Conservation (phyloP, 1,139 yeast species). For the Yamadazyma kanchanaburiensis region DNA sequence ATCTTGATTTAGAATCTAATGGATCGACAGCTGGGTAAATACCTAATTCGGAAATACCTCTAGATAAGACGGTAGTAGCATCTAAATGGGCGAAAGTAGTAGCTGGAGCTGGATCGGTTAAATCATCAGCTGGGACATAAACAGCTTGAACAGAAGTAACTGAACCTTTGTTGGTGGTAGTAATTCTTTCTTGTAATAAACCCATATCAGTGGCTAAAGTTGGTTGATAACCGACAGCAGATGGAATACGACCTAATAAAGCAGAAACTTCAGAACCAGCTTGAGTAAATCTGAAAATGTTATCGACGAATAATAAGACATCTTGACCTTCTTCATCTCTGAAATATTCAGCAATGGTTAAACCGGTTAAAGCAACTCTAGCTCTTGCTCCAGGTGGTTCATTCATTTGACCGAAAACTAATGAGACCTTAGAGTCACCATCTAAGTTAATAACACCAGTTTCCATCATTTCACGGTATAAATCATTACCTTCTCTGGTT, state of each 20-base stretch:
- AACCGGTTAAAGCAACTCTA: slow-evolving; percentile 99
- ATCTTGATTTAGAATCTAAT: slow-evolving; percentile 98
- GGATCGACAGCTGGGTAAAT: slow-evolving; percentile 99
- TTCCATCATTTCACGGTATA: slow-evolving; percentile 99
- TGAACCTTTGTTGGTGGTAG: slow-evolving; percentile 99
- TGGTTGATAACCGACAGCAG: slow-evolving; percentile 99
- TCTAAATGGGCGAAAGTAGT: slow-evolving; percentile 99
- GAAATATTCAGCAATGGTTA: slow-evolving; percentile 99
- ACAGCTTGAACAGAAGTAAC: slow-evolving; percentile 99
- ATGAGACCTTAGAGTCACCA: slow-evolving; percentile 99
- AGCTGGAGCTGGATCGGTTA: slow-evolving; percentile 99
- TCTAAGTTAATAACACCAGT: slow-evolving; percentile 99
- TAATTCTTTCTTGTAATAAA: slow-evolving; percentile 99
- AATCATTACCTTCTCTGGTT: slow-evolving; percentile 99
- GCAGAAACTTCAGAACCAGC: slow-evolving; percentile 99
- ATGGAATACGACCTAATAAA: slow-evolving; percentile 99
- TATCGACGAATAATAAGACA: slow-evolving; percentile 98
- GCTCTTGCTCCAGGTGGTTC: slow-evolving; percentile 99
- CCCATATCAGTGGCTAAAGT: slow-evolving; percentile 99
- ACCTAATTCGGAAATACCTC: slow-evolving; percentile 99
- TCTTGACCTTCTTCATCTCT: slow-evolving; percentile 99
- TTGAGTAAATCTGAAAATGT: slow-evolving; percentile 99
- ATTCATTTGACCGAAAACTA: slow-evolving; percentile 99
- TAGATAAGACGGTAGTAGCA: slow-evolving; percentile 99
- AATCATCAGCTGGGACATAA: slow-evolving; percentile 99